A percentile compares a stretch with the other conserved stretches of the same genome.
These are phyloP conservation scores for Craspedostauros australis DNA, from an alignment of 108 stramenopile species.

Conservation along the genomic window DNA sequence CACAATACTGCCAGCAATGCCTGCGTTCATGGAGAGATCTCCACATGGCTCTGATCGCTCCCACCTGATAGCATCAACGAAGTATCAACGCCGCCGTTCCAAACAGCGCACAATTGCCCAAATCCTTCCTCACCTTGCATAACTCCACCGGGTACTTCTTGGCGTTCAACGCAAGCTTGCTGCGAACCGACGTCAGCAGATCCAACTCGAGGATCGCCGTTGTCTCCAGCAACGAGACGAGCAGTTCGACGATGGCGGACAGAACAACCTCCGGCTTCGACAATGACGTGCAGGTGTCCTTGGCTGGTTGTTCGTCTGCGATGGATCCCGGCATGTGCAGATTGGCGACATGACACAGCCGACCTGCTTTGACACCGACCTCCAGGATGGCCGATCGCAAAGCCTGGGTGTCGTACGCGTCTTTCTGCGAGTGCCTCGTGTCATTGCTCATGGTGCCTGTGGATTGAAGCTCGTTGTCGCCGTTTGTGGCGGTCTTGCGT, in stretches of 20 bases:
- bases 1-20: too few species aligned
- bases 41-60: too few species aligned
- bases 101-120: too few species aligned
- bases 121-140: conserved; percentile 51
- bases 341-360: conserved; percentile 20
- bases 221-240: conserved; percentile 6
- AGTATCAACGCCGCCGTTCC: too few species aligned
- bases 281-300: not conserved
- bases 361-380: conserved; percentile 23
- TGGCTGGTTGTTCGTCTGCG: not conserved
- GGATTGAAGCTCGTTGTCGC: too few species aligned
- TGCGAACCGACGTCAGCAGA: conserved; percentile 29
- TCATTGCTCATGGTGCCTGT: too few species aligned
- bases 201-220: conserved; percentile 8
- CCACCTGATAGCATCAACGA: too few species aligned
- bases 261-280: too few species aligned
- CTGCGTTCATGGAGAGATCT: too few species aligned
- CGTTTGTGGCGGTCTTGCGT: too few species aligned
- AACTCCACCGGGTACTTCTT: conserved; percentile 83
- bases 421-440: too few species aligned
- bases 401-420: too few species aligned
- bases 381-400: conserved; percentile 23
- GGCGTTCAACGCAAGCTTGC: conserved; percentile 71
- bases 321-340: not conserved
- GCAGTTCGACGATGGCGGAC: conserved; percentile 11